A percentile compares a stretch with the other conserved stretches of the same genome.
These are phyloP conservation scores for Eustoma russellianum DNA, from an alignment of 257 asterid genomes.

Conservation along the genomic window DNA sequence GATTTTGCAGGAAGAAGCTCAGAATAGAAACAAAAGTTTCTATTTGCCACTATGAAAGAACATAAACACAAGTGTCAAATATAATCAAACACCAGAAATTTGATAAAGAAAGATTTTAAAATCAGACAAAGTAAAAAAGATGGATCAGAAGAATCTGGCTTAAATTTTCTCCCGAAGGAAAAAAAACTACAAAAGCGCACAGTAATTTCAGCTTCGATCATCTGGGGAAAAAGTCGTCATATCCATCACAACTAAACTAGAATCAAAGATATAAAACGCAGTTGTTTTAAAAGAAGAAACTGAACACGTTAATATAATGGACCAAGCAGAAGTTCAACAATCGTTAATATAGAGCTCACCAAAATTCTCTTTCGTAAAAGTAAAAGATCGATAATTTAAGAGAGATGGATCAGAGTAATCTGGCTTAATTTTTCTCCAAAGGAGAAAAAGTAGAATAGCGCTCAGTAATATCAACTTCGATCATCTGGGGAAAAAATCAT, in stretches of 20 bases:
- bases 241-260: constrained; percentile 4
- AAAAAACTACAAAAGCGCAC: constrained; percentile 43
- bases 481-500: constrained; percentile 89
- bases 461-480: constrained; percentile 88
- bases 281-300: too few relatives aligned
- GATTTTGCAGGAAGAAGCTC: too few relatives aligned
- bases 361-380: too few relatives aligned
- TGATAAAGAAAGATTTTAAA: background rate
- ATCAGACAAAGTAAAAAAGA: background rate
- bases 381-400: background rate
- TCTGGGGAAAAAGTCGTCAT: constrained; percentile 75
- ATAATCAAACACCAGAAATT: too few relatives aligned
- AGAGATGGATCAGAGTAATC: constrained; percentile 46
- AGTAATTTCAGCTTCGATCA: constrained; percentile 86
- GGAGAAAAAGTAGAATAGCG: constrained; percentile 34
- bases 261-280: too few relatives aligned
- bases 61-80: too few relatives aligned
- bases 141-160: constrained; percentile 76
- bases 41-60: too few relatives aligned
- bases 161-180: constrained; percentile 26
- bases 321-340: too few relatives aligned
- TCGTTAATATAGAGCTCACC: too few relatives aligned
- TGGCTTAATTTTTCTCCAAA: constrained; percentile 48
- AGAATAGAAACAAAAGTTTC: too few relatives aligned
- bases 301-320: too few relatives aligned